Evolutionary conservation across 495 filamentous ascomycete genomes (phyloP), one percentile per base, ranked within the genome.

Genomic region (Parathielavia hyrcaniae): DNA sequence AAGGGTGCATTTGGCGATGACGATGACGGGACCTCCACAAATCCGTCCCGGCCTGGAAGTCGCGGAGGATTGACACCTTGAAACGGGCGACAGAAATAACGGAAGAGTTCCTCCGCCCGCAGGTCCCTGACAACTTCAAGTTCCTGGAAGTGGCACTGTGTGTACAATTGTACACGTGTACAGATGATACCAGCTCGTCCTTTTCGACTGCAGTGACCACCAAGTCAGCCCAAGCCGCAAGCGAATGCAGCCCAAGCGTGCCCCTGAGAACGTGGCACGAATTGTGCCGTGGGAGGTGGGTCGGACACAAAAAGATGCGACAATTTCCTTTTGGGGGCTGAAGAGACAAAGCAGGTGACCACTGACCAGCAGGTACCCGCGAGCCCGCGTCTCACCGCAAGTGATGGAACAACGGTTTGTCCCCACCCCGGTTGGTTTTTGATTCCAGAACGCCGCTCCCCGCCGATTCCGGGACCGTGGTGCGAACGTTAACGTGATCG

Each of bases 391-490:
- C 53, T 50, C 46, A 61, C 46, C 39, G 49, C 59, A 57, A 51
- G 46, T 56, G 53, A 2, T 50, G 5, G 43, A 32, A 41, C 45
- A 39, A 11, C 14, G 19, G 22, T 13, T 11, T 4, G 14, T 2
- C 32, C 45, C 54, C 34, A 20, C 44, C 17, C 8, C 26, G 26
- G 6, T n/a, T 30, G 26, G 26, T n/a, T 17, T 10, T 11, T 12
- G 39, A 34, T 61, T 61, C 59, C 59, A 61, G 53, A 61, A 61
- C 34, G 34, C 40, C 32, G 26, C 57, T 56, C 48, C 53, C 59
- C 53, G 49, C 38, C 46, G 45, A 48, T 47, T 57, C 53, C 47
- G 59, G 39, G 35, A 3, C 40, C 39, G n/a, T n/a, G n/a, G n/a
- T n/a, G n/a, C n/a, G n/a, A n/a, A n/a, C n/a, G n/a, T n/a, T n/a